These are phyloP conservation scores for Plasmodium inui DNA, from an alignment of 169 alveolate species.

Conservation along the genomic window DNA sequence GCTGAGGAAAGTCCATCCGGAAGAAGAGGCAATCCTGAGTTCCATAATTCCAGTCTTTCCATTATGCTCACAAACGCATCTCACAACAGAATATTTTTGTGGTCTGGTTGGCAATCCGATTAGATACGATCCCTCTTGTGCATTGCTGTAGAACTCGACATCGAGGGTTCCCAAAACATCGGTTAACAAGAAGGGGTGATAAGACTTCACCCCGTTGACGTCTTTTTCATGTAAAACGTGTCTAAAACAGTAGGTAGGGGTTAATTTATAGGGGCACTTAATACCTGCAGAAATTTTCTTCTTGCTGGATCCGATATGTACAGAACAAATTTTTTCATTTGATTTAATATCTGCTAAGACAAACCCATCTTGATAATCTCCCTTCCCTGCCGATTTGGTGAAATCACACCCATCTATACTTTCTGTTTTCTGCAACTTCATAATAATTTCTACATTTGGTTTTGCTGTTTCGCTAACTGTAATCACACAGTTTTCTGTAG, in stretches of 20 bases:
- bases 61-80: conserved; percentile 46
- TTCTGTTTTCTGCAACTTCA: conserved; percentile 16
- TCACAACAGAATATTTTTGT: neutral
- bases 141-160: conserved; percentile 37
- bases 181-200: conserved; percentile 19
- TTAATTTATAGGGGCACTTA: conserved; percentile 61
- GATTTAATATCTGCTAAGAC: neutral
- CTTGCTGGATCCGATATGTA: conserved; percentile 9
- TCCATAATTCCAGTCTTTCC: conserved; percentile 58
- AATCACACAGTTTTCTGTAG: neutral
- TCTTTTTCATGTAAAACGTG: conserved; percentile 46
- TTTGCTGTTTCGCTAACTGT: neutral
- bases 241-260: conserved; percentile 35
- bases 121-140: neutral
- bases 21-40: conserved; percentile 11
- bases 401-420: conserved; percentile 63
- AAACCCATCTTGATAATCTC: conserved; percentile 33
- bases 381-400: conserved; percentile 47
- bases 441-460: neutral
- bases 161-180: conserved; percentile 18
- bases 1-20: neutral
- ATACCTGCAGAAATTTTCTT: conserved; percentile 22
- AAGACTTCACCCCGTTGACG: neutral
- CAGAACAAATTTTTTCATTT: conserved; percentile 37
- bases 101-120: conserved; percentile 35